phyloP scores from a whole-genome alignment of 2,329 filamentous ascomycete species.

The Aspergillus transmontanensis region DNA sequence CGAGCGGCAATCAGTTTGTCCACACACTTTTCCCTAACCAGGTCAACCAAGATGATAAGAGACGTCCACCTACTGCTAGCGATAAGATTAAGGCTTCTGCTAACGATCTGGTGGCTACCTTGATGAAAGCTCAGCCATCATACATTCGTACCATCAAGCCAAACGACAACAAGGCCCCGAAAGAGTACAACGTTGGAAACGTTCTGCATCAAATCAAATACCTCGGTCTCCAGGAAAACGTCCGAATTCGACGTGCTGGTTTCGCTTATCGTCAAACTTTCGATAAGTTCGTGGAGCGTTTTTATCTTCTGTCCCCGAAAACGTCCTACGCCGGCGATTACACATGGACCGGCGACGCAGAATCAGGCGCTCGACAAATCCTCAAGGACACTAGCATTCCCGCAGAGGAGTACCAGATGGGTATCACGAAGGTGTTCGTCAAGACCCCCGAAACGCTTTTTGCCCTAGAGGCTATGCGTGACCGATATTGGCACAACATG shows the following conservation, averaged over 20 bases:
- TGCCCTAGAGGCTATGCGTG: constrained; percentile 94
- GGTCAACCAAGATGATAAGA: constrained; percentile 93
- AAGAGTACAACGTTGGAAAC: constrained; percentile 88
- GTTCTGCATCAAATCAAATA: constrained; percentile 99
- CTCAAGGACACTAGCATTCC: constrained; percentile 96
- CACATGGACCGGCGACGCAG: constrained; percentile 87
- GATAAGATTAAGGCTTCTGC: constrained; percentile 95
- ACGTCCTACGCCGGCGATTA: constrained; percentile 97
- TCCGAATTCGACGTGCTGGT: constrained; percentile 91
- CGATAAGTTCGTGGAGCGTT: constrained; percentile 96
- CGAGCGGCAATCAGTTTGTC: constrained; percentile 82
- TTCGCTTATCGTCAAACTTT: constrained; percentile 97
- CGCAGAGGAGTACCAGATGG: constrained; percentile 93
- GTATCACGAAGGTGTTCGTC: constrained; percentile 95
- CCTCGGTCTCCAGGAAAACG: constrained; percentile 98
- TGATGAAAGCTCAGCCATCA: constrained; percentile 96
- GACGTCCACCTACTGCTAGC: constrained; percentile 89
- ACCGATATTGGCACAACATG: constrained; percentile 99
- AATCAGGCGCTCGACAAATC: constrained; percentile 87
- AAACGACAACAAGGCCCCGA: constrained; percentile 96
- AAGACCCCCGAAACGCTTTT: constrained; percentile 97
- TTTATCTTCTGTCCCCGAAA: constrained; percentile 91
- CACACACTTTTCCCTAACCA: constrained; percentile 88
- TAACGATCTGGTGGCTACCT: constrained; percentile 88
- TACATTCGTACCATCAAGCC: constrained; percentile 99